phyloP scores from a whole-genome alignment of 805 yeast species.

The Wickerhamomyces sydowiorum region DNA sequence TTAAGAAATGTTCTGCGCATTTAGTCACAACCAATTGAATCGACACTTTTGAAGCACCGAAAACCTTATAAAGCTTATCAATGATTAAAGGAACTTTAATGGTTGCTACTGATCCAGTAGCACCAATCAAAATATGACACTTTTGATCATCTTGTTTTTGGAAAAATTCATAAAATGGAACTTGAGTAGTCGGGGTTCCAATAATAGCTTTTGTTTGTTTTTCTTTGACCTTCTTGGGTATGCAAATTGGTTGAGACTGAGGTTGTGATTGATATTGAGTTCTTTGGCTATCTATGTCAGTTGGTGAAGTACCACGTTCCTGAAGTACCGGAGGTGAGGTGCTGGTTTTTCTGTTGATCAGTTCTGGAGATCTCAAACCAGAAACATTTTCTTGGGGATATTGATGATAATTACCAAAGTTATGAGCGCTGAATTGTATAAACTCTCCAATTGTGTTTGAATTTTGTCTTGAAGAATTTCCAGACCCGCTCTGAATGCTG shows the following conservation, averaged over 20 bases:
- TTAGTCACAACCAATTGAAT: constrained; percentile 82
- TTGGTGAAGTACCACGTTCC: constrained; percentile 3
- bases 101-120: constrained; percentile 96
- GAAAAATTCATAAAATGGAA: constrained; percentile 70
- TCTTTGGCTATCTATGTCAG: not conserved
- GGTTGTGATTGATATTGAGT: not conserved
- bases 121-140: constrained; percentile 83
- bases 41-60: constrained; percentile 66
- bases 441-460: constrained; percentile 17
- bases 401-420: constrained; percentile 4
- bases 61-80: constrained; percentile 76
- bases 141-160: constrained; percentile 76
- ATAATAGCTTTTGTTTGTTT: constrained; percentile 44
- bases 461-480: constrained; percentile 22
- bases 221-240: constrained; percentile 27
- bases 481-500: constrained; percentile 8
- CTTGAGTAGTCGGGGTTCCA: constrained; percentile 56
- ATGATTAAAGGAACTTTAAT: constrained; percentile 88
- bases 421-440: constrained; percentile 18
- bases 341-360: not conserved
- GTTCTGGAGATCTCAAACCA: constrained; percentile 1
- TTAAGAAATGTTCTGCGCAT: constrained; percentile 66
- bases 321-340: not conserved
- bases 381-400: not conserved
- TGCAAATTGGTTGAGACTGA: constrained; percentile 14